Conservation (phyloP, 2,329 filamentous ascomycete genomes). For the Neonectria neomacrospora region DNA sequence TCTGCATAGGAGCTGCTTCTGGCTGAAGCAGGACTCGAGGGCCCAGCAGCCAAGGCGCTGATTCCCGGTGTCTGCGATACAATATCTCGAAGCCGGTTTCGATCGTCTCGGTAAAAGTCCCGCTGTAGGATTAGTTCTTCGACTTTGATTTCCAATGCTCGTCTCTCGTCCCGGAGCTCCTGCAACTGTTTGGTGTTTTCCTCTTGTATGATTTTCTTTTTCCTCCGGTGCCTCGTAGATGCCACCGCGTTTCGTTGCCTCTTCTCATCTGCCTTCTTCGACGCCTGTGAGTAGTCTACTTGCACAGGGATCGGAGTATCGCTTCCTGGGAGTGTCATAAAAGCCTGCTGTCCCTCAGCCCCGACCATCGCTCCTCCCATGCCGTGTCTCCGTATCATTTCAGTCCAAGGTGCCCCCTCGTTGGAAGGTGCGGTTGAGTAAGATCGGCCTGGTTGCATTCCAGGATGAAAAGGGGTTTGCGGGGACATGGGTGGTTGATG, state of each 20-base stretch:
- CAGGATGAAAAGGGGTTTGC: constrained; percentile 38
- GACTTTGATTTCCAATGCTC: constrained; percentile 68
- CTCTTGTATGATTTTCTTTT: constrained; percentile 84
- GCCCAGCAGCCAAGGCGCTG: constrained; percentile 62
- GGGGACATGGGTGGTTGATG: constrained; percentile 31
- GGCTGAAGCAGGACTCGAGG: constrained; percentile 60
- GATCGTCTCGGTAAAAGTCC: constrained; percentile 79
- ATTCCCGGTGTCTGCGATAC: constrained; percentile 69
- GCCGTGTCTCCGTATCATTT: constrained; percentile 47
- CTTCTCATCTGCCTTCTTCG: constrained; percentile 86
- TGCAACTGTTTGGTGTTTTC: constrained; percentile 77
- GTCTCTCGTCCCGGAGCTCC: constrained; percentile 73
- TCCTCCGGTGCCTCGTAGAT: constrained; percentile 82
- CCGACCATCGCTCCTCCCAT: constrained; percentile 42
- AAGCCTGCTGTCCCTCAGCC: constrained; percentile 52
- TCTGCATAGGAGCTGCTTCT: constrained; percentile 52
- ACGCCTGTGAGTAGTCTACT: constrained; percentile 84
- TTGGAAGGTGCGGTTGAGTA: constrained; percentile 35
- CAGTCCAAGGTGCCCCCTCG: constrained; percentile 47
- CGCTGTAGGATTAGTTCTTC: constrained; percentile 69
- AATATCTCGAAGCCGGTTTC: constrained; percentile 77
- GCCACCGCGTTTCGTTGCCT: constrained; percentile 86
- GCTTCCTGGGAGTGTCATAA: constrained; percentile 52
- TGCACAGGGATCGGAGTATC: constrained; percentile 66
- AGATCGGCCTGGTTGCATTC: constrained; percentile 35